Conservation (phyloP, 768 basidiomycete species). For the Suillus weaverae region DNA sequence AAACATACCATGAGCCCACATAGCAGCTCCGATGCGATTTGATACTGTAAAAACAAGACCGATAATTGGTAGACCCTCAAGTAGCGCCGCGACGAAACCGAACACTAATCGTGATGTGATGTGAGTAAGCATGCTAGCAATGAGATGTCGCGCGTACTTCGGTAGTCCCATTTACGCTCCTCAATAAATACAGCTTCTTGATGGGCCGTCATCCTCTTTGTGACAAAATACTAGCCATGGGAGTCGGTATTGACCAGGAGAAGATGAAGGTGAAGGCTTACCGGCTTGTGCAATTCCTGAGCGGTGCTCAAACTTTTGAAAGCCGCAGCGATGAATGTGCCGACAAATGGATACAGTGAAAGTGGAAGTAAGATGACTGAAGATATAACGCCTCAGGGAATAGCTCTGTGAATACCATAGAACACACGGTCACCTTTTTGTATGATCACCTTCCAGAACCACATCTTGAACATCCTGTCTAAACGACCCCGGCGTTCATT, state of each 20-base stretch:
- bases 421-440: conserved; percentile 20
- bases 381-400: neutral
- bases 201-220: conserved; percentile 76
- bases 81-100: conserved; percentile 79
- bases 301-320: conserved; percentile 70
- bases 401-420: no score
- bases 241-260: neutral
- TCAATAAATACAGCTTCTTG: conserved; percentile 79
- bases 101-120: conserved; percentile 59
- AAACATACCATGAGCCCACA: conserved; percentile 84
- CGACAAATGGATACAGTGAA: conserved; percentile 68
- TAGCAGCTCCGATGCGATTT: conserved; percentile 88
- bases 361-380: conserved; percentile 62
- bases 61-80: conserved; percentile 80
- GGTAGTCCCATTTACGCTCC: conserved; percentile 89
- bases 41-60: conserved; percentile 83
- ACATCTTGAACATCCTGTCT: conserved; percentile 15
- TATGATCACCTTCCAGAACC: conserved; percentile 17
- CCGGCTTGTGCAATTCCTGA: conserved; percentile 65
- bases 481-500: conserved; percentile 25
- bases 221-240: conserved; percentile 66
- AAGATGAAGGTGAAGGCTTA: conserved; percentile 31
- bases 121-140: neutral
- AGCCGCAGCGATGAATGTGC: conserved; percentile 58
- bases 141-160: conserved; percentile 44